Base-by-base conservation (phyloP, 1,284 basidiomycete genomes). In the Phellopilus nigrolimitatus region DNA sequence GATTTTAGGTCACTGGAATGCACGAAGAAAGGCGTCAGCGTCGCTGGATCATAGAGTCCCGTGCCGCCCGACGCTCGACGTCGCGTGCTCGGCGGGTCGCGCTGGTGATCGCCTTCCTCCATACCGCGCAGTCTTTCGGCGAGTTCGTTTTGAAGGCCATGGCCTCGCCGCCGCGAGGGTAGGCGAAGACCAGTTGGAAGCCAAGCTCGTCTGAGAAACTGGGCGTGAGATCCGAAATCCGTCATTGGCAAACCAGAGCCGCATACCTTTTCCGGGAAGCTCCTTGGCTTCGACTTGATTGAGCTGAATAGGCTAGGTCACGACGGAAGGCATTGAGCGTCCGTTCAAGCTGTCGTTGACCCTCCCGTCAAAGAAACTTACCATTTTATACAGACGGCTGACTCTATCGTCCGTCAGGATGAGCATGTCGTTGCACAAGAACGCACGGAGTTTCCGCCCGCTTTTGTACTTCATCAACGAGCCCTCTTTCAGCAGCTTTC, bases 401-500 rank as follows among this genome's bases (percentile, higher is more conserved):
- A 76, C 77, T 2, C 66, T 65, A 28, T 82, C 80, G 58, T 92
- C 86, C 10, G 88, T 84, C 39, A 94, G 71, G 1, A 93, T 82
- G 34, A 93, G 63, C 40, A 91, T 84, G 61, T 93, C 89, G 60
- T 76, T 91, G 60, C 89, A 92, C 53, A 92, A 65, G 63, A 90
- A 82, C n/a, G 76, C 79, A 40, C 80, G 76, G 38, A 97, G 67
- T 62, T 83, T 89, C 39, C 89, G 74, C 0, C 90, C 85, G 55
- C 88, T 91, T 71, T 92, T 95, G 8, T 86, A 75, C 65, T 98
- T 97, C 57, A 73, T 66, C 6, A 97, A 66, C 3, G 74, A 53
- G 0, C 92, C 93, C 64, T 97, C 90, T 57, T 84, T 88, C 38
- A 97, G 48, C 10, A 98, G 73, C 56, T 72, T 77, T 19, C 95